phyloP scores from a whole-genome alignment of 2,329 filamentous ascomycete species.

The Sclerotinia glacialis region DNA sequence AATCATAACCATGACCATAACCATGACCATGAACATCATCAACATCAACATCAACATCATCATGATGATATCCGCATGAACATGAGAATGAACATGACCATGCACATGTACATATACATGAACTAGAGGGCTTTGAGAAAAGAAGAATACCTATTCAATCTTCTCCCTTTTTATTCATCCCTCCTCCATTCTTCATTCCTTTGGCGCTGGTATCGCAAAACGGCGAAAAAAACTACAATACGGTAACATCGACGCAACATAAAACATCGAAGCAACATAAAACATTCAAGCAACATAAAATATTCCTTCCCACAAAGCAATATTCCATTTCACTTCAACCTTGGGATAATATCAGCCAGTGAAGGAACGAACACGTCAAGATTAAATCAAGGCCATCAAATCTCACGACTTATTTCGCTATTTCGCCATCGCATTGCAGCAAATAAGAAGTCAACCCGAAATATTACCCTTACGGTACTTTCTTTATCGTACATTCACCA shows the following conservation, averaged over 20 bases:
- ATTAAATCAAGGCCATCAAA: background rate
- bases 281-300: background rate
- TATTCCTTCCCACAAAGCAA: background rate
- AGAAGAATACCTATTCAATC: background rate
- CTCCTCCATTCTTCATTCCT: conserved; percentile 13
- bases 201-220: conserved; percentile 20
- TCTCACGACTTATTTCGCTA: background rate
- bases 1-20: background rate
- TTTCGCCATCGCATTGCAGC: conserved; percentile 5
- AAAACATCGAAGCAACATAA: background rate
- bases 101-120: background rate
- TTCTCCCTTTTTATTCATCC: background rate
- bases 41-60: background rate
- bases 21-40: background rate
- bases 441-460: conserved; percentile 12
- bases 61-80: conserved; percentile 10
- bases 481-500: conserved; percentile 15
- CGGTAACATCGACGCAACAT: background rate
- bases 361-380: background rate
- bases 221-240: background rate
- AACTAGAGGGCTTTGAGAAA: background rate
- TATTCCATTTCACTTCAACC: background rate
- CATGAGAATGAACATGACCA: background rate
- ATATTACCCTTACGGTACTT: background rate
- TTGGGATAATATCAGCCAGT: background rate